phyloP scores from a whole-genome alignment of 768 basidiomycete species.

The Lactarius indigo region DNA sequence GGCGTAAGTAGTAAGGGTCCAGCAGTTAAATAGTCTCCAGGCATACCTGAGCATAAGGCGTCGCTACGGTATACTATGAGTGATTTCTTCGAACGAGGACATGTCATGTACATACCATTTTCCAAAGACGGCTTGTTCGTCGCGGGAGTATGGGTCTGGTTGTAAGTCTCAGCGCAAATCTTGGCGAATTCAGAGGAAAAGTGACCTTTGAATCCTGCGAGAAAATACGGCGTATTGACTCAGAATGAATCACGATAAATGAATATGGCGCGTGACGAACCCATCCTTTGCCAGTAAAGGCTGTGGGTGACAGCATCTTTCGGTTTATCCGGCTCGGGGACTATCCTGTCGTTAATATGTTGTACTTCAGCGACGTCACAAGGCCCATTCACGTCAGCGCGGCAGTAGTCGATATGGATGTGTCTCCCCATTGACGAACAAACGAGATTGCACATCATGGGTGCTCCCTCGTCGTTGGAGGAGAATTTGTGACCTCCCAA shows the following conservation, averaged over 20 bases:
- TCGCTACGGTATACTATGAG: conserved; percentile 37
- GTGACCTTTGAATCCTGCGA: conserved; percentile 51
- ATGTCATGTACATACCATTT: conserved; percentile 42
- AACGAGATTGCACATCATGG: conserved; percentile 59
- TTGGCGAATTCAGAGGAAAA: background rate
- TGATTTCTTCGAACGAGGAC: background rate
- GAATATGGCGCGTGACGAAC: conserved; percentile 34
- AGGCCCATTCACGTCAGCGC: conserved; percentile 33
- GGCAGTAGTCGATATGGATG: conserved; percentile 53
- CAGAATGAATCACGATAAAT: background rate
- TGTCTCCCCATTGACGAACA: conserved; percentile 58
- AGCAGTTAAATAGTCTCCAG: too few relatives aligned
- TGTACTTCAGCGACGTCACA: conserved; percentile 45
- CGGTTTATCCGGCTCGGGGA: conserved; percentile 43
- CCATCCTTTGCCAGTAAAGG: conserved; percentile 56
- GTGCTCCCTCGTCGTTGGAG: conserved; percentile 52
- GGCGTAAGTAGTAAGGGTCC: background rate
- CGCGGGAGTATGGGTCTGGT: conserved; percentile 55
- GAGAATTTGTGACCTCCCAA: conserved; percentile 55
- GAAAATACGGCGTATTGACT: background rate
- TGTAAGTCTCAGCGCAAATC: background rate
- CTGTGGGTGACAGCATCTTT: conserved; percentile 56
- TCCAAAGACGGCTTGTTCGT: conserved; percentile 49
- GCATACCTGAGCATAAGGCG: conserved; percentile 46
- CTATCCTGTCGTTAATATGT: conserved; percentile 42